Evolutionary conservation across 306 rosid genomes (phyloP).

Genomic region (Arachis hypogaea): DNA sequence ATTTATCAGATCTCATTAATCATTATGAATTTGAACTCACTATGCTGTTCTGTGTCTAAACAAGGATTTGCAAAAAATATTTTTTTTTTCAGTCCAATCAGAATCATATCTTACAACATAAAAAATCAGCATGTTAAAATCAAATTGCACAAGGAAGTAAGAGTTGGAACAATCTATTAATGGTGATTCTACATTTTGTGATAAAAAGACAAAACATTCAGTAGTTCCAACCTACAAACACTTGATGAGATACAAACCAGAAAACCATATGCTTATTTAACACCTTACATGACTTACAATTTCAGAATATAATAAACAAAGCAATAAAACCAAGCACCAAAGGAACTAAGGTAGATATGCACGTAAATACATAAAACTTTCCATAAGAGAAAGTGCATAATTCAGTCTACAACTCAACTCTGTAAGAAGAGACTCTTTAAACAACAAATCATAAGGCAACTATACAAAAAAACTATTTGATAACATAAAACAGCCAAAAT

Average conservation of each 20-base stretch:
- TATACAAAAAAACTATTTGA: not conserved
- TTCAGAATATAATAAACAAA: not conserved
- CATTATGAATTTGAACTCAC: no score
- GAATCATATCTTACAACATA: no score
- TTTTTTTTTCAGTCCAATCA: no score
- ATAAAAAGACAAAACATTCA: no score
- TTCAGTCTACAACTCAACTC: constrained; percentile 9
- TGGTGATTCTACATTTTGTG: no score
- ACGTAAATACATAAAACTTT: constrained; percentile 17
- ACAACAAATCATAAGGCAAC: constrained; percentile 2
- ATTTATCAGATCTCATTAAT: no score
- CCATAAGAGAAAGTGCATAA: not conserved
- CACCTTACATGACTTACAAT: not conserved
- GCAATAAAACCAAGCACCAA: not conserved
- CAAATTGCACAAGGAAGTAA: no score
- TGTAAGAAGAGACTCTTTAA: not conserved
- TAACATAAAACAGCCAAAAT: constrained; percentile 12
- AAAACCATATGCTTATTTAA: constrained; percentile 3
- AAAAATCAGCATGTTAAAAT: no score
- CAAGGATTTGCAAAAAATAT: no score
- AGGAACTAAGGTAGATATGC: constrained; percentile 4
- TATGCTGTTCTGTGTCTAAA: no score
- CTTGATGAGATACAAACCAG: constrained; percentile 22
- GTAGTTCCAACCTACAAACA: not conserved
- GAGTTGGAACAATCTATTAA: no score